Percentiles rank a stretch among this genome's conserved stretches.
These are phyloP conservation scores for Musa troglodytarum DNA, from an alignment of 176 grass and related monocot species.

Conservation along the genomic window DNA sequence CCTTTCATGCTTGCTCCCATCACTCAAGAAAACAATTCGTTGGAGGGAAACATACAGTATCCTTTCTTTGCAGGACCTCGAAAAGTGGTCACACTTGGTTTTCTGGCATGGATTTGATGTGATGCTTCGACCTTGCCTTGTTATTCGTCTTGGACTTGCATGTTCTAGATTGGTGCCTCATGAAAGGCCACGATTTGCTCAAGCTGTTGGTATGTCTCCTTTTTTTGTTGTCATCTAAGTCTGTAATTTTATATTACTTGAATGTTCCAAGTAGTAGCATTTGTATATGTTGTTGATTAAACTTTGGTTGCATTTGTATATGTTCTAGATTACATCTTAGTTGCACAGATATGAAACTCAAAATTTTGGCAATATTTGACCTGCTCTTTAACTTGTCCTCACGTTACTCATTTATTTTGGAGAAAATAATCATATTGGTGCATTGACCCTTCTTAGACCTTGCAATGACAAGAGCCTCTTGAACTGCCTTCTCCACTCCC, in stretches of 20 bases:
- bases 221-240: constrained; percentile 13
- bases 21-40: constrained; percentile 77
- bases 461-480: too few relatives aligned
- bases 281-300: neutral
- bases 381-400: too few relatives aligned
- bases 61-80: constrained; percentile 81
- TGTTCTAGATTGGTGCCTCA: constrained; percentile 55
- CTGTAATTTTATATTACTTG: neutral
- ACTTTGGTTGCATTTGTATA: neutral
- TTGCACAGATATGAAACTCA: too few relatives aligned
- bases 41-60: constrained; percentile 92
- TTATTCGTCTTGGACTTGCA: constrained; percentile 83
- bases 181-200: constrained; percentile 73
- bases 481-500: too few relatives aligned
- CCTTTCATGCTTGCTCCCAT: constrained; percentile 58
- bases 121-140: constrained; percentile 75
- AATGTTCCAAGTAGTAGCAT: neutral
- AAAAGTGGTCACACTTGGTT: constrained; percentile 86
- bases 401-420: neutral
- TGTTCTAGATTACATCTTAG: neutral
- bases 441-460: neutral
- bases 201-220: constrained; percentile 80
- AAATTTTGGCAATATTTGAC: too few relatives aligned
- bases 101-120: constrained; percentile 98
- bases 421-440: neutral